A percentile compares a stretch with the other conserved stretches of the same genome.
Conservation (phyloP, 768 basidiomycete species). For the Agaricus blazei region DNA sequence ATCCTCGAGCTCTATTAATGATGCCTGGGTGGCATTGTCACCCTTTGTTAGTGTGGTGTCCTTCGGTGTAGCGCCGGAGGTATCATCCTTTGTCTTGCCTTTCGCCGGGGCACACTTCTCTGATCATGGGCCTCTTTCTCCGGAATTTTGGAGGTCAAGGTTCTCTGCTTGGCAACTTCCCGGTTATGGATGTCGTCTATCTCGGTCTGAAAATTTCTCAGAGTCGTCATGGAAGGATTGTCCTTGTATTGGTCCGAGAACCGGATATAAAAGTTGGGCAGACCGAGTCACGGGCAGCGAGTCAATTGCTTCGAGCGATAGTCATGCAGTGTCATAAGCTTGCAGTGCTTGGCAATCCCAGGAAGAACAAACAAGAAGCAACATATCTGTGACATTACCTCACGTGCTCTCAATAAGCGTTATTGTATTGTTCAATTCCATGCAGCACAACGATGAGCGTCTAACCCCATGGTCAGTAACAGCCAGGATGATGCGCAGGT, state of each 20-base stretch:
- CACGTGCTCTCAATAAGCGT: background rate
- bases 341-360: background rate
- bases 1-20: conserved; percentile 46
- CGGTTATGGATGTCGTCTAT: conserved; percentile 73
- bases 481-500: conserved; percentile 4
- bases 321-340: conserved; percentile 5
- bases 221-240: conserved; percentile 37
- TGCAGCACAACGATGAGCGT: background rate
- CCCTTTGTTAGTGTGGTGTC: background rate
- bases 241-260: background rate
- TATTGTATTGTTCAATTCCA: background rate
- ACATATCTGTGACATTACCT: background rate
- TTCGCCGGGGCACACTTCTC: conserved; percentile 29
- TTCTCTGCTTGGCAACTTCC: conserved; percentile 61
- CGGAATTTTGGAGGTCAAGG: conserved; percentile 3
- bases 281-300: conserved; percentile 6
- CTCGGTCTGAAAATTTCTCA: conserved; percentile 66
- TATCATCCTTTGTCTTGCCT: conserved; percentile 38
- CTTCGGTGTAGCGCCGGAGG: conserved; percentile 6
- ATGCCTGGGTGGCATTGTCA: conserved; percentile 13
- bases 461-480: background rate
- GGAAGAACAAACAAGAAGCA: too few species aligned
- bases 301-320: background rate
- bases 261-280: background rate
- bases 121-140: conserved; percentile 30